Evolutionary conservation across 2,329 filamentous ascomycete genomes (phyloP).

Genomic region (Amauroascus niger): DNA sequence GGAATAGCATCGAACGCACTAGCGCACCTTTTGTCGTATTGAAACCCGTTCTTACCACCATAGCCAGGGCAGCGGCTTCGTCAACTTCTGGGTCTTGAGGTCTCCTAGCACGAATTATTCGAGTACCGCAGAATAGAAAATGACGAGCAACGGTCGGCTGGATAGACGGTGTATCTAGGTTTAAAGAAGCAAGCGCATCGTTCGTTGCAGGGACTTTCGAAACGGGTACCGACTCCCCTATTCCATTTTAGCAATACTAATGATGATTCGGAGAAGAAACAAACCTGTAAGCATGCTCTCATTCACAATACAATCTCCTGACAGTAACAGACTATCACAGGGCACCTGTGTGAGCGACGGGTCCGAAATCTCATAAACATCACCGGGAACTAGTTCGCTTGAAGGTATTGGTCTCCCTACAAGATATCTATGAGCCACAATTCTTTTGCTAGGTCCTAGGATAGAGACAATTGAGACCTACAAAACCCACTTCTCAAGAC

Average conservation of each 20-base stretch:
- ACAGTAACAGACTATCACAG: conserved; percentile 80
- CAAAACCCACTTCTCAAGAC: conserved; percentile 93
- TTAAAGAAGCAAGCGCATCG: conserved; percentile 63
- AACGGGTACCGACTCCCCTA: conserved; percentile 88
- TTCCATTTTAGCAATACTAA: conserved; percentile 18
- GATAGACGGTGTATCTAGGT: conserved; percentile 71
- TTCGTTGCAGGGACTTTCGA: conserved; percentile 81
- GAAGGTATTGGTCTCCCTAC: conserved; percentile 74
- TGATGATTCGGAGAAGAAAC: conserved; percentile 10
- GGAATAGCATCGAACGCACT: conserved; percentile 95
- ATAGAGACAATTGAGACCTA: conserved; percentile 32
- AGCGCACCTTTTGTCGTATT: conserved; percentile 95
- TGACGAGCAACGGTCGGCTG: conserved; percentile 75
- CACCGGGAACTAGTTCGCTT: conserved; percentile 81
- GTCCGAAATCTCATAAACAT: conserved; percentile 94
- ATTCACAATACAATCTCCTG: conserved; percentile 95
- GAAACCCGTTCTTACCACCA: conserved; percentile 90
- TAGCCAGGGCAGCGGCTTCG: conserved; percentile 80
- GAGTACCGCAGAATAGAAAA: conserved; percentile 90
- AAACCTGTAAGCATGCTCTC: conserved; percentile 90
- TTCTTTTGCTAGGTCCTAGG: conserved; percentile 3
- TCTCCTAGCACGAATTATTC: conserved; percentile 79
- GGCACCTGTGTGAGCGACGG: conserved; percentile 80
- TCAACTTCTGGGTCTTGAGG: conserved; percentile 79
- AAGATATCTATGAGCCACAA: neutral